Conservation (phyloP, 106 monocot species). For the Hemerocallis citrina region DNA sequence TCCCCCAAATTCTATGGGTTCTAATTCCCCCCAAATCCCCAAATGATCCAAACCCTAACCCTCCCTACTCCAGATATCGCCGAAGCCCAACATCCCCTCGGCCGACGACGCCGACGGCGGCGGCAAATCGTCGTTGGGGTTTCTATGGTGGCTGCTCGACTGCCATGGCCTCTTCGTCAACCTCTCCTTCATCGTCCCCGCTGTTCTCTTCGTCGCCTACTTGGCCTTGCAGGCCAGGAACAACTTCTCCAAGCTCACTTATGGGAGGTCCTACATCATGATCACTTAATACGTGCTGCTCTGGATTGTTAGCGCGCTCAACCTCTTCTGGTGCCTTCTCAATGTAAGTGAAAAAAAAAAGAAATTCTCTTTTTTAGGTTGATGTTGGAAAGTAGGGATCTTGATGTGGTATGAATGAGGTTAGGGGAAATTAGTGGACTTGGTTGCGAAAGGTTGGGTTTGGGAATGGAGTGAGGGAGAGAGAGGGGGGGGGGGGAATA, state of each 20-base stretch:
- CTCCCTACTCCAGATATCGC: background rate
- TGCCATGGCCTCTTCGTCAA: conserved; percentile 48
- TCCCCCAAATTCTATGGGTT: no score
- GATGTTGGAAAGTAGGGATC: no score
- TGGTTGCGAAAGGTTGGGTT: no score
- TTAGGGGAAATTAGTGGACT: no score
- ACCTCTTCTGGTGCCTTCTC: conserved; percentile 59
- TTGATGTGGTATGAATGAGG: no score
- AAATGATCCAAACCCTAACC: no score
- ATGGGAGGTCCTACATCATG: conserved; percentile 57
- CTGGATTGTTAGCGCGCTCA: conserved; percentile 54
- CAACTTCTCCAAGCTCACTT: conserved; percentile 44
- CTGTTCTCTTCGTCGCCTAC: conserved; percentile 51
- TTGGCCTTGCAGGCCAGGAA: conserved; percentile 47
- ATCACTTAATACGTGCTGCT: conserved; percentile 50
- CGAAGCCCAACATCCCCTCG: background rate
- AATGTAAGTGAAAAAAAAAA: conserved; percentile 35
- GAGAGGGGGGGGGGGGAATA: no score
- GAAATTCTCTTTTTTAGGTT: no score
- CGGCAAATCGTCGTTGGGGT: background rate
- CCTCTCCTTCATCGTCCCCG: conserved; percentile 47
- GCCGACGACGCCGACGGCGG: background rate
- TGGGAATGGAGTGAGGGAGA: no score
- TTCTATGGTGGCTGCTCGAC: conserved; percentile 29
- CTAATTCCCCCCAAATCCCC: no score